Conservation (phyloP, 2,329 filamentous ascomycete genomes). For the Hypoxylon sp. region DNA sequence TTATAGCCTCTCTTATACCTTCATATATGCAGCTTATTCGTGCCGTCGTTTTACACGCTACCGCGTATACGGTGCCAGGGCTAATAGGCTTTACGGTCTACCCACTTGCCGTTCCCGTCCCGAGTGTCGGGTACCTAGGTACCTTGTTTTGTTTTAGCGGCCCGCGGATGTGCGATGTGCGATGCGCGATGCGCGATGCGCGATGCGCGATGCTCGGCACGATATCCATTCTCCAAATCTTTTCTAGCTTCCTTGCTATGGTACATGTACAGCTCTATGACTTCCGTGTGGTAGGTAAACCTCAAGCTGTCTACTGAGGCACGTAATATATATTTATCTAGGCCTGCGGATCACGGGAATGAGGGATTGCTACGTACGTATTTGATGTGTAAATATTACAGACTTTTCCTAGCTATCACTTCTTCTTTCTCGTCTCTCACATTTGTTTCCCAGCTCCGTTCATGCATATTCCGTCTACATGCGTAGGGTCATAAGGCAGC, state of each 20-base stretch:
- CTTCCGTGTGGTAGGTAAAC: too few species aligned
- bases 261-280: background rate
- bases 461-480: constrained; percentile 1
- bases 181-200: background rate
- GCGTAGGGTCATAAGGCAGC: background rate
- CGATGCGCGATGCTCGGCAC: background rate
- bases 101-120: background rate
- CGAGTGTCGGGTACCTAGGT: background rate
- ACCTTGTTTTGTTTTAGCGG: background rate
- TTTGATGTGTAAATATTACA: background rate
- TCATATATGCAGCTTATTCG: too few species aligned
- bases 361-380: background rate
- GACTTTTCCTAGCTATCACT: background rate
- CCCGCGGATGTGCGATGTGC: background rate
- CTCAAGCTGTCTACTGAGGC: too few species aligned
- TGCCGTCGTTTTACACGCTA: background rate
- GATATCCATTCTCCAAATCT: background rate
- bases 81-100: background rate
- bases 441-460: constrained; percentile 6
- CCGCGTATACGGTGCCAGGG: background rate
- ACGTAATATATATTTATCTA: too few species aligned
- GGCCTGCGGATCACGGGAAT: too few species aligned
- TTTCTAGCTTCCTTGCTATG: background rate
- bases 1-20: too few species aligned
- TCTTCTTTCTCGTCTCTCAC: background rate